Conservation (phyloP, 306 rosid species). For the Sphenostylis stenocarpa region DNA sequence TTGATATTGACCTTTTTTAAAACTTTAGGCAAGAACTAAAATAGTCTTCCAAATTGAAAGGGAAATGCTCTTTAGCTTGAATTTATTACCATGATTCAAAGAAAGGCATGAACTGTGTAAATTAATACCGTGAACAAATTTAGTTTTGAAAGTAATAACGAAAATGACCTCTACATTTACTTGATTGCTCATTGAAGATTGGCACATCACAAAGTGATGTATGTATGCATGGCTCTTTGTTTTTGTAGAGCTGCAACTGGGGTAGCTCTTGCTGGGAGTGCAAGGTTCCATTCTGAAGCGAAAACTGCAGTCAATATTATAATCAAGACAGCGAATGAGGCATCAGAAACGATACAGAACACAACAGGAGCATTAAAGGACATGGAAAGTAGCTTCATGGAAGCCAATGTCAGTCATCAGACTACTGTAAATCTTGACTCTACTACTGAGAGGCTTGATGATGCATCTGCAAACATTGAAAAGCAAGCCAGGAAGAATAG, state of each 20-base stretch:
- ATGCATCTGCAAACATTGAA: constrained; percentile 55
- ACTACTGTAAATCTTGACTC: constrained; percentile 49
- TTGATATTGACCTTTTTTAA: neutral
- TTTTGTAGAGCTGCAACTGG: constrained; percentile 63
- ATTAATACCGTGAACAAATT: neutral
- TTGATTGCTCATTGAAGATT: neutral
- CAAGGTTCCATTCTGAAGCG: constrained; percentile 64
- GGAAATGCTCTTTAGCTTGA: neutral
- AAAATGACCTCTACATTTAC: neutral
- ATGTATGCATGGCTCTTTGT: constrained; percentile 5
- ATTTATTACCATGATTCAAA: neutral
- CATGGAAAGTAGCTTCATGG: constrained; percentile 45
- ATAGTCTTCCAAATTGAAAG: neutral
- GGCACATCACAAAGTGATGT: constrained; percentile 17
- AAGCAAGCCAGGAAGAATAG: constrained; percentile 62
- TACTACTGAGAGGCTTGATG: constrained; percentile 57
- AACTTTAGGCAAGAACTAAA: neutral
- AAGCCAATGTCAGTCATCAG: constrained; percentile 25
- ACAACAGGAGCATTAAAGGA: constrained; percentile 67
- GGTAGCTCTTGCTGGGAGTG: constrained; percentile 66
- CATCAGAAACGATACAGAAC: constrained; percentile 63
- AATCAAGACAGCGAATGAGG: constrained; percentile 73
- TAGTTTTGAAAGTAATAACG: constrained; percentile 22
- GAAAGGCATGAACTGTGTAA: neutral
- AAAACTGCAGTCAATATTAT: constrained; percentile 58